Evolutionary conservation across 176 grass and related monocot genomes (phyloP).

Genomic region (Neostapfia colusana): DNA sequence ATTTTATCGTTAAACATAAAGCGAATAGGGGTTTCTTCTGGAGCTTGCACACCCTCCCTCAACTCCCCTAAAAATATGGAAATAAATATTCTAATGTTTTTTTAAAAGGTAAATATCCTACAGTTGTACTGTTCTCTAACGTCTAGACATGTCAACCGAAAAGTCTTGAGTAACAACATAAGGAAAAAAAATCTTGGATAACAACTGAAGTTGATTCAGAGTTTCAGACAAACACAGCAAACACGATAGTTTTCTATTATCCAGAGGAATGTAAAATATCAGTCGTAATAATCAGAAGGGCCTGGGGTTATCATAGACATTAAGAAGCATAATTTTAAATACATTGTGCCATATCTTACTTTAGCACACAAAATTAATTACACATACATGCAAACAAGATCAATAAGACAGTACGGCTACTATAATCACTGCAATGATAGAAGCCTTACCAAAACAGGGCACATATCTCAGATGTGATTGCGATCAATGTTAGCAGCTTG

Average conservation of each 20-base stretch:
- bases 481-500: conserved; percentile 76
- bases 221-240: neutral
- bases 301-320: neutral
- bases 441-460: conserved; percentile 73
- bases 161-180: too few relatives aligned
- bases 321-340: neutral
- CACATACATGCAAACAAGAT: neutral
- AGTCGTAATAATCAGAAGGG: neutral
- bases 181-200: neutral
- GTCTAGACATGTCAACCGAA: neutral
- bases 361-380: conserved; percentile 10
- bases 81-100: neutral
- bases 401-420: neutral
- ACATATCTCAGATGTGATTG: conserved; percentile 83
- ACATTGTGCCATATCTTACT: neutral
- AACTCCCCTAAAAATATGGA: neutral
- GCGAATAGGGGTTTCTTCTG: neutral
- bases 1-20: neutral
- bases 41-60: neutral
- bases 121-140: neutral
- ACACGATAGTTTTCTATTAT: conserved; percentile 6
- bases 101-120: neutral
- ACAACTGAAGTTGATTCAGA: neutral
- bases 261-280: neutral
- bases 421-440: conserved; percentile 11